phyloP scores from a whole-genome alignment of 2,329 filamentous ascomycete species.

The Stagonosporopsis rhizophila region DNA sequence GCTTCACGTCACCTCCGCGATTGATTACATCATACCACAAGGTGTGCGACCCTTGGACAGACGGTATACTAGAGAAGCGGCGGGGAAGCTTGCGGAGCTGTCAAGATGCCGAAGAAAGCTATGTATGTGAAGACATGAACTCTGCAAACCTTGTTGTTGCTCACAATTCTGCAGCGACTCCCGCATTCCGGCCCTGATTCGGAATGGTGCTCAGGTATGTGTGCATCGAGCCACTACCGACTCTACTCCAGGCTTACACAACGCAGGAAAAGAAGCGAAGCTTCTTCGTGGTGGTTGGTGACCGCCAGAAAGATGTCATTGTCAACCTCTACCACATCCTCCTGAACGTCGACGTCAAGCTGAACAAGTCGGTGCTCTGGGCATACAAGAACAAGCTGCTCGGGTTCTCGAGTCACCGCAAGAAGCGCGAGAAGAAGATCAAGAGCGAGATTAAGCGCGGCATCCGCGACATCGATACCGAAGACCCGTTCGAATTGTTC shows the following conservation, averaged over 20 bases:
- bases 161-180: slow-evolving; percentile 40
- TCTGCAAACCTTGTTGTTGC: slow-evolving; percentile 1
- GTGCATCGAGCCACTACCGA: background rate
- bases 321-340: slow-evolving; percentile 95
- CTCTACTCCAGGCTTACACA: slow-evolving; percentile 19
- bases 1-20: slow-evolving; percentile 14
- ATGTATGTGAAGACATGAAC: slow-evolving; percentile 33
- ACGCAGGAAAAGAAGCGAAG: slow-evolving; percentile 87
- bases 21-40: background rate
- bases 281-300: slow-evolving; percentile 96
- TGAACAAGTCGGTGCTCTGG: slow-evolving; percentile 97
- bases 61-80: slow-evolving; percentile 25
- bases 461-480: slow-evolving; percentile 86
- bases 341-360: slow-evolving; percentile 85
- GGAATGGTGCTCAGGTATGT: slow-evolving; percentile 49
- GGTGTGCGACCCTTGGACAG: background rate
- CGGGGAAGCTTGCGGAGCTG: slow-evolving; percentile 42
- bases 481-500: slow-evolving; percentile 97
- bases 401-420: slow-evolving; percentile 90
- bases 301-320: slow-evolving; percentile 94
- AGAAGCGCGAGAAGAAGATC: slow-evolving; percentile 98
- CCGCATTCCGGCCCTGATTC: slow-evolving; percentile 51
- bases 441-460: slow-evolving; percentile 98
- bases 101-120: slow-evolving; percentile 50
- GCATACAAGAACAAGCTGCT: slow-evolving; percentile 98